These are phyloP conservation scores for Pyrenula massariospora DNA, from an alignment of 495 filamentous ascomycete species.

Conservation along the genomic window DNA sequence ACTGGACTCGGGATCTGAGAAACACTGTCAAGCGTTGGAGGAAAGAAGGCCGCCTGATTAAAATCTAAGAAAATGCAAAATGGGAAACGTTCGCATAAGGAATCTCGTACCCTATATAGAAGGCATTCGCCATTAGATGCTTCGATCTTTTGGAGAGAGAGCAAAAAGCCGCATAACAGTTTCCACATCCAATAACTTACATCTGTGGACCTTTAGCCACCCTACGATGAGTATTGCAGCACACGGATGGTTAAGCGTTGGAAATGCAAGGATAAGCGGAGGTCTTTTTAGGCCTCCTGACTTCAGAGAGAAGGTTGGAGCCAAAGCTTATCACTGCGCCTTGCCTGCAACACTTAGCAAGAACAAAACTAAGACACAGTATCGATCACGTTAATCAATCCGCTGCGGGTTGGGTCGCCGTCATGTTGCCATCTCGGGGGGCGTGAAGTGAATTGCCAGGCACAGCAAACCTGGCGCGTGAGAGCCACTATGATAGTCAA, in stretches of 20 bases:
- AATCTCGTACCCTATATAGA: background rate
- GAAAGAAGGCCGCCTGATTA: background rate
- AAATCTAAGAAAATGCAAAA: background rate
- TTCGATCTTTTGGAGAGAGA: too few relatives aligned
- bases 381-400: too few relatives aligned
- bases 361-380: background rate
- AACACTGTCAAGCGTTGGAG: background rate
- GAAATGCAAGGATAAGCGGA: background rate
- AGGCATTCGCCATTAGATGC: too few relatives aligned
- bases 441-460: background rate
- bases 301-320: background rate
- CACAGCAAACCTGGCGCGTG: background rate
- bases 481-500: background rate
- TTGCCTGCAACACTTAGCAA: background rate
- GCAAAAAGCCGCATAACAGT: background rate
- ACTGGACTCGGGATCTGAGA: background rate
- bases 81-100: background rate
- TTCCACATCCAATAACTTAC: background rate
- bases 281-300: background rate
- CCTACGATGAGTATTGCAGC: background rate
- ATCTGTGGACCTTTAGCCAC: background rate
- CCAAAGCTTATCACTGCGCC: background rate
- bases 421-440: background rate
- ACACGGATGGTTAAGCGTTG: background rate
- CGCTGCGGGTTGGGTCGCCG: background rate